A percentile compares a stretch with the other conserved stretches of the same genome.
These are phyloP conservation scores for Reticulomyxa filosa DNA, from an alignment of 78 protist species.

Conservation along the genomic window DNA sequence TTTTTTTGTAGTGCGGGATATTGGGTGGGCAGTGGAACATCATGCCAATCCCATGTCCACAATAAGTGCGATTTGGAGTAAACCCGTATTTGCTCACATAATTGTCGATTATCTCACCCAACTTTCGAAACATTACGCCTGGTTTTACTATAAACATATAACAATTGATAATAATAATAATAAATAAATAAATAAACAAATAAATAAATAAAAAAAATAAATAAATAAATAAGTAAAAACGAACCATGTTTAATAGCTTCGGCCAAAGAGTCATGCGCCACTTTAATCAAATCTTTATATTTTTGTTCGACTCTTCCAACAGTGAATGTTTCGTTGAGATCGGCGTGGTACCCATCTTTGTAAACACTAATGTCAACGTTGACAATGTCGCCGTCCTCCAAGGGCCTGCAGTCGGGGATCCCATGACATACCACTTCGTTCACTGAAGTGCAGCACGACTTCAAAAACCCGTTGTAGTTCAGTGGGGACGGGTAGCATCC, in stretches of 20 bases:
- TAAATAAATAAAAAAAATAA: too few relatives aligned
- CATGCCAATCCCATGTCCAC: constrained; percentile 82
- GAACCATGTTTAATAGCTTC: constrained; percentile 17
- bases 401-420: constrained; percentile 50
- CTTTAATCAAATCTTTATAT: constrained; percentile 24
- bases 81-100: too few relatives aligned
- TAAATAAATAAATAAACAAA: too few relatives aligned
- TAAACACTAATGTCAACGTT: constrained; percentile 75
- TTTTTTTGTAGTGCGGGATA: constrained; percentile 54
- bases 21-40: constrained; percentile 68
- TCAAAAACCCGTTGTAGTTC: constrained; percentile 34
- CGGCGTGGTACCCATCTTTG: constrained; percentile 73
- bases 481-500: constrained; percentile 82
- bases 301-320: constrained; percentile 54
- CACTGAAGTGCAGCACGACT: constrained; percentile 18
- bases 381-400: constrained; percentile 41
- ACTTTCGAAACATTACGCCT: too few relatives aligned
- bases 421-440: constrained; percentile 78
- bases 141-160: too few relatives aligned
- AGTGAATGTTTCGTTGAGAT: constrained; percentile 61
- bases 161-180: too few relatives aligned
- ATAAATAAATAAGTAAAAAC: too few relatives aligned
- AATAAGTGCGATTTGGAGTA: constrained; percentile 26
- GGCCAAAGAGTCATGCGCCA: constrained; percentile 9
- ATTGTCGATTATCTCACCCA: too few relatives aligned